Evolutionary conservation across 495 filamentous ascomycete genomes (phyloP).

Genomic region (Daldinia vernicosa): DNA sequence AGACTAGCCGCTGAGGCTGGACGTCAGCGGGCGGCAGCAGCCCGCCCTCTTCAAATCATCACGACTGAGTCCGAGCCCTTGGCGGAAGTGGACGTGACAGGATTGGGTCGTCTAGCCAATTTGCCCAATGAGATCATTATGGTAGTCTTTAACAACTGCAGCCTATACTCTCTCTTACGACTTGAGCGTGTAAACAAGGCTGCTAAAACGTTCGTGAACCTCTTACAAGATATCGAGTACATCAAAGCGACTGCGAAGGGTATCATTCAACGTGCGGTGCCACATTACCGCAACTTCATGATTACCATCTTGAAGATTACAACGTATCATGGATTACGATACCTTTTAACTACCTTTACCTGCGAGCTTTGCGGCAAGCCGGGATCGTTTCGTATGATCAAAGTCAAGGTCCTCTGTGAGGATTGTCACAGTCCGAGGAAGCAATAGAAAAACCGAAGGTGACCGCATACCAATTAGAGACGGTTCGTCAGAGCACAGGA

Average conservation of each 20-base stretch:
- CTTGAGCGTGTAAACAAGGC: slow-evolving; percentile 32
- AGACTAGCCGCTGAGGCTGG: slow-evolving; percentile 15
- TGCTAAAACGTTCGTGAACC: slow-evolving; percentile 13
- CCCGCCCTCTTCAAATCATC: slow-evolving; percentile 19
- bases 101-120: slow-evolving; percentile 16
- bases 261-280: slow-evolving; percentile 20
- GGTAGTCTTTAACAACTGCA: slow-evolving; percentile 25
- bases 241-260: slow-evolving; percentile 21
- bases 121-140: slow-evolving; percentile 37
- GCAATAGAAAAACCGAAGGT: neutral
- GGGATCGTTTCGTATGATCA: slow-evolving; percentile 33
- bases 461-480: neutral
- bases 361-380: slow-evolving; percentile 29
- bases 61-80: neutral
- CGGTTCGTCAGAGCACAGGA: neutral
- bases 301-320: slow-evolving; percentile 37
- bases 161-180: slow-evolving; percentile 22
- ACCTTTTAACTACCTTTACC: slow-evolving; percentile 21
- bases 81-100: slow-evolving; percentile 3
- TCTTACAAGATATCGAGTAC: slow-evolving; percentile 4
- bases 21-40: slow-evolving; percentile 23
- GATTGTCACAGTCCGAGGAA: slow-evolving; percentile 35
- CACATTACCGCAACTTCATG: slow-evolving; percentile 25
- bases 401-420: slow-evolving; percentile 56
- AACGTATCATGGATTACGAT: slow-evolving; percentile 21